Evolutionary conservation across 192 early-diverging fungal genomes (phyloP), one percentile per base, ranked within the genome.

Genomic region (Entomortierella lignicola): DNA sequence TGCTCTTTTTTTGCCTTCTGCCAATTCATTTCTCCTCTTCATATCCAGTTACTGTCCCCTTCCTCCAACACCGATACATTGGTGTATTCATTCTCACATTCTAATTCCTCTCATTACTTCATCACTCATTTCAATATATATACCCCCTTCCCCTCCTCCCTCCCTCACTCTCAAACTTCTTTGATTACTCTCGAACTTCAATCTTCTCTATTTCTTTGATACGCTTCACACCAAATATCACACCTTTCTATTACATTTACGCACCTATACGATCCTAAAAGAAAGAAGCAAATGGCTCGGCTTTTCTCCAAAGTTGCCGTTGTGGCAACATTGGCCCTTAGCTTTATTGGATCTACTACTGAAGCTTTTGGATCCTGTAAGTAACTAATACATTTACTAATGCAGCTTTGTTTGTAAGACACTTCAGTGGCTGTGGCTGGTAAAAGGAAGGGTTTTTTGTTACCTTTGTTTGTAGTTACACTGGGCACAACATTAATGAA

Each of bases 361-460:
- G 53, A 68, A 23, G 72, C 72, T 26, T 2, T 58, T 41, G 72
- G 72, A 7, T 68, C 65, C 10, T 67, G 72, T 77, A 63, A 68
- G 72, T 67, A 10, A 12, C 18, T 20, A 20, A 4, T 31, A 8
- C 25, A 2, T 10, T 42, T 26, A 0, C 56, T 0, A 20, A 3
- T 58, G 34, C 11, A 56, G 11, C 18, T 32, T 29, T 34, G 47
- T 54, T 18, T 48, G n/a, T n/a, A n/a, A n/a, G n/a, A n/a, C n/a
- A n/a, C n/a, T n/a, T 13, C 32, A 37, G 34, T 37, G 34, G 34
- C 34, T 37, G 34, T 37, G 10, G 34, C 34, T 10, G 34, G 34
- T 37, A n/a, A n/a, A n/a, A n/a, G n/a, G n/a, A n/a, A n/a, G n/a
- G n/a, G n/a, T n/a, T n/a, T n/a, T n/a, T n/a, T n/a, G n/a, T n/a